Conservation (phyloP, 345 rosid genomes). For the Heritiera fomes region DNA sequence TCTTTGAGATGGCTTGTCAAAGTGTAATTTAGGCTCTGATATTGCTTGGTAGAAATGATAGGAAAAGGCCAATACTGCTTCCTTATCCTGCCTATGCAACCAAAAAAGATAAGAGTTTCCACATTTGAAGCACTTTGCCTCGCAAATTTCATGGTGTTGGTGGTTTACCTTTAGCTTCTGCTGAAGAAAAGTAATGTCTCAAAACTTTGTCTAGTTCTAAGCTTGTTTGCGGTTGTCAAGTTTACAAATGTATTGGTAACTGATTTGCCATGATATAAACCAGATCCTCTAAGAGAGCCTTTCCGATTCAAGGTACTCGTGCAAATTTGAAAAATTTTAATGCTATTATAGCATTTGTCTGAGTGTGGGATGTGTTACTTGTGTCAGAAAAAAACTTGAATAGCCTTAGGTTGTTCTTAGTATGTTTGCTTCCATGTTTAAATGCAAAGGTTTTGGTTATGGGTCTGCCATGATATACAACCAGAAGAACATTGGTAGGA, state of each 20-base stretch:
- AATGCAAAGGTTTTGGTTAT: background rate
- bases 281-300: background rate
- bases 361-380: too few species aligned
- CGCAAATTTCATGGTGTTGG: background rate
- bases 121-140: background rate
- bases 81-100: background rate
- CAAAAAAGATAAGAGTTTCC: background rate
- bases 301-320: conserved; percentile 10
- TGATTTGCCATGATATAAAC: background rate
- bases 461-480: background rate
- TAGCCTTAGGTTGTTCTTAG: background rate
- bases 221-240: background rate
- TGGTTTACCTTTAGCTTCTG: background rate
- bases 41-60: background rate
- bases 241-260: background rate
- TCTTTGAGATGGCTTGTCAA: background rate
- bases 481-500: background rate
- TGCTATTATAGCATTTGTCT: background rate
- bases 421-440: background rate
- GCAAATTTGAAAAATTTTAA: background rate
- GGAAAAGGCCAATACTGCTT: background rate
- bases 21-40: conserved; percentile 4
- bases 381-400: background rate
- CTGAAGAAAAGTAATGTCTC: background rate
- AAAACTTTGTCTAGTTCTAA: background rate